phyloP scores from a whole-genome alignment of 495 filamentous ascomycete species.

The Daldinia decipiens region DNA sequence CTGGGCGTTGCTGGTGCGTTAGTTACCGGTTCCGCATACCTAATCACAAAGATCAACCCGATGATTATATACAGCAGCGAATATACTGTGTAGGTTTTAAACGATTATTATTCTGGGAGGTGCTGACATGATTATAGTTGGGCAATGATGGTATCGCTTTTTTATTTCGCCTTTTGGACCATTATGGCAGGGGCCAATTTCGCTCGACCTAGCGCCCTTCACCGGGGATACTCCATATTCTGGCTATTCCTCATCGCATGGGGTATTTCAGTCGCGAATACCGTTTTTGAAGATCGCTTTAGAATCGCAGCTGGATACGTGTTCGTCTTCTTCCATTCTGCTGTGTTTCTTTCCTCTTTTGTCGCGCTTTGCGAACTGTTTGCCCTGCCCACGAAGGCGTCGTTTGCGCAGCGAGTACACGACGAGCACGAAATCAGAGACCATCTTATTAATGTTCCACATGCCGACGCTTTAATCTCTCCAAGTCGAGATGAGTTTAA shows the following conservation, averaged over 20 bases:
- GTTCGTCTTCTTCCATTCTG: conserved; percentile 80
- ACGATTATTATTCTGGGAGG: conserved; percentile 1
- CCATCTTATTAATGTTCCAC: conserved; percentile 47
- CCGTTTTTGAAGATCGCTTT: conserved; percentile 76
- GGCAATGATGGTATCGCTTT: conserved; percentile 86
- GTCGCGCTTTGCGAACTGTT: conserved; percentile 83
- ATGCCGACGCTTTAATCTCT: conserved; percentile 47
- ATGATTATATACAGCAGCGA: conserved; percentile 85
- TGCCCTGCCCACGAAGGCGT: conserved; percentile 73
- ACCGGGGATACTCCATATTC: conserved; percentile 79
- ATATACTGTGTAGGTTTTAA: conserved; percentile 72
- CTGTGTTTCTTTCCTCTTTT: conserved; percentile 76
- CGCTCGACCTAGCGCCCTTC: conserved; percentile 85
- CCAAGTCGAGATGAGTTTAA: conserved; percentile 41
- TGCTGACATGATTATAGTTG: conserved; percentile 57
- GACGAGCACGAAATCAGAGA: conserved; percentile 59
- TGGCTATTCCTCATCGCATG: conserved; percentile 85
- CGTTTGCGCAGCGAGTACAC: conserved; percentile 65
- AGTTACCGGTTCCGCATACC: conserved; percentile 75
- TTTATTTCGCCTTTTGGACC: conserved; percentile 84
- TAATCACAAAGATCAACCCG: conserved; percentile 85
- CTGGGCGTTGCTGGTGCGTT: conserved; percentile 74
- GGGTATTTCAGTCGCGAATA: conserved; percentile 74
- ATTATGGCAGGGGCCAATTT: conserved; percentile 83
- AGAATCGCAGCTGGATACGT: conserved; percentile 82